Conservation (phyloP, 805 yeast genomes). For the Nakazawaea laoshanensis region DNA sequence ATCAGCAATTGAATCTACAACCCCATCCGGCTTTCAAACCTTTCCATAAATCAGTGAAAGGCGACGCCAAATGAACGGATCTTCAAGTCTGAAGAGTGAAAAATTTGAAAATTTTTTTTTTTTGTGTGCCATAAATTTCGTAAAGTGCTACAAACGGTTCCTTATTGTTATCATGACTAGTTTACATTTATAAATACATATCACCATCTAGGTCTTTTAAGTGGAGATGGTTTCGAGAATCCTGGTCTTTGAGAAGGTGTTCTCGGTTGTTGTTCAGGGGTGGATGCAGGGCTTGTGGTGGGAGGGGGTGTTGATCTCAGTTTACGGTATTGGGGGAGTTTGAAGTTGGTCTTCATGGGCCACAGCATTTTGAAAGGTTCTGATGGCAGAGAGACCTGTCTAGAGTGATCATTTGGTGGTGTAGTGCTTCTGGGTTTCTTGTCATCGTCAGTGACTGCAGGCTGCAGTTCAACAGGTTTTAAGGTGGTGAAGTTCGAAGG, state of each 20-base stretch:
- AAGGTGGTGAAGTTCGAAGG: neutral
- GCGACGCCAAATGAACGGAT: conserved; percentile 10
- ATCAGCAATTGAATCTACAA: neutral
- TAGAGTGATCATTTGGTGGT: neutral
- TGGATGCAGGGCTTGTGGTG: neutral
- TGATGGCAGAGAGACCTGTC: neutral
- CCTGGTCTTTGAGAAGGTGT: conserved; percentile 6
- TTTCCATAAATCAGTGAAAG: neutral
- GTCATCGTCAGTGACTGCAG: neutral
- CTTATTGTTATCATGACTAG: neutral
- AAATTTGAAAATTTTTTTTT: neutral
- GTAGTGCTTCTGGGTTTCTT: conserved; percentile 8
- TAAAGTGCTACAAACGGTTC: neutral
- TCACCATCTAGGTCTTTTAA: conserved; percentile 10
- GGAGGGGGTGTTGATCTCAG: conserved; percentile 14
- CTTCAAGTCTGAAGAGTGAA: conserved; percentile 5
- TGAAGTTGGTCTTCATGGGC: conserved; percentile 15
- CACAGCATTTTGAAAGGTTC: conserved; percentile 10
- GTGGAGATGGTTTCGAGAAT: conserved; percentile 7
- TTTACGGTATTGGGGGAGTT: conserved; percentile 22
- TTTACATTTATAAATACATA: neutral
- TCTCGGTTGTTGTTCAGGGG: neutral
- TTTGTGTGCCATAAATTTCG: neutral
- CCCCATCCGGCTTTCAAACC: conserved; percentile 7
- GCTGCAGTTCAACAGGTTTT: neutral